A percentile compares a stretch with the other conserved stretches of the same genome.
Evolutionary conservation across 257 asterid genomes (phyloP).

Genomic region (Solanum chilense): DNA sequence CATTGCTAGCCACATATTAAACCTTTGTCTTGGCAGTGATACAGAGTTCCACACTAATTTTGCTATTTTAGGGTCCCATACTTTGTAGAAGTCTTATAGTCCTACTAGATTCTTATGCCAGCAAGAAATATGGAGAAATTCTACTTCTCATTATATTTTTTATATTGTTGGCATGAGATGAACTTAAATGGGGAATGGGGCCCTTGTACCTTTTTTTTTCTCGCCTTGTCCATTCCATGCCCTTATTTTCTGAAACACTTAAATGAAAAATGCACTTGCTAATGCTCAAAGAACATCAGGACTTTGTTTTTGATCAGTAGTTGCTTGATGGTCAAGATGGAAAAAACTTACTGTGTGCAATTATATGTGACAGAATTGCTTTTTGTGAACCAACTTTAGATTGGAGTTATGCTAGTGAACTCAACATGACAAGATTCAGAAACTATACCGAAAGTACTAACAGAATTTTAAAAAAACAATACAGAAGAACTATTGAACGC

Average conservation of each 20-base stretch:
- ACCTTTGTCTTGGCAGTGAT: too few relatives aligned
- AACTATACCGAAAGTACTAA: background rate
- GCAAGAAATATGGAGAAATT: background rate
- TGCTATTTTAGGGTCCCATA: background rate
- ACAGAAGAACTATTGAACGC: background rate
- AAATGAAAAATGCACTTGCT: background rate
- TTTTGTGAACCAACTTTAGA: background rate
- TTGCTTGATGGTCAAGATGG: background rate
- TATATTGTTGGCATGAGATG: background rate
- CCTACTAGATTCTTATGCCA: background rate
- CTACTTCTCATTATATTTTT: background rate
- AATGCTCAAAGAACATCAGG: background rate
- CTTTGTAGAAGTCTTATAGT: background rate
- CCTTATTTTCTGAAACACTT: background rate
- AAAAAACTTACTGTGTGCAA: background rate
- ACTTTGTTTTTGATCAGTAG: background rate
- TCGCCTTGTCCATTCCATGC: background rate
- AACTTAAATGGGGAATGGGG: background rate
- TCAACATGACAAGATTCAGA: background rate
- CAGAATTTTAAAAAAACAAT: background rate
- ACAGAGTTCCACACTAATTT: too few relatives aligned
- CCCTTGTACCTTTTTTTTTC: background rate
- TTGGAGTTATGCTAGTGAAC: background rate
- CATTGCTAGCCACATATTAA: too few relatives aligned
- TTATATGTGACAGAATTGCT: background rate